Evolutionary conservation across 768 basidiomycete species (phyloP), one percentile per base, ranked within the genome.

Genomic region (Pholiota molesta): DNA sequence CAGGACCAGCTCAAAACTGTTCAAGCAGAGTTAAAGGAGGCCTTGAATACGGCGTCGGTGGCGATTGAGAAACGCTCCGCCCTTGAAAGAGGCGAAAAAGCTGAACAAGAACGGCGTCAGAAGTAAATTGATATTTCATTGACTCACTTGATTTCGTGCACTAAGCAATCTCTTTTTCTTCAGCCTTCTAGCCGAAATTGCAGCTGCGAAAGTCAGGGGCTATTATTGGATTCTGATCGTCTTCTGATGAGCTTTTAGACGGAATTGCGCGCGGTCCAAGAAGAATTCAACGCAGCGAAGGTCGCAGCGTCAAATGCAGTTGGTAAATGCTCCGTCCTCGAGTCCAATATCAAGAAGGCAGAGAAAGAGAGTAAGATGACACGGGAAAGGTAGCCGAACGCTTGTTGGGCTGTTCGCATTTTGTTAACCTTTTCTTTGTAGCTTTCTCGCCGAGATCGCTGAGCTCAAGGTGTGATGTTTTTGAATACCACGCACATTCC

Each of bases 11-110:
- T 64, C 44, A 51, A 60, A 13, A 53, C 23, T 19, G n/a, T 26
- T 5, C 55, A 16, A n/a, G 56, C 10, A n/a, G 28, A 57, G 23
- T 35, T 58, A 2, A 49, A 58, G 14, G 42, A 31, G 5, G 45
- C 47, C 10, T 14, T 35, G 19, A 21, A 21, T 23, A 14, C 28
- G 19, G 47, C 47, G 19, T 58, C 57, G 13, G 17, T 2, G 10
- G 52, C 59, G 6, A 56, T 35, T 1, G 52, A 52, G 6, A 63
- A 56, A 47, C 61, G 57, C 17, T 47, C 51, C 31, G 37, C 35
- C 13, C 31, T 63, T 11, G 57, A 63, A 35, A 57, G 55, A 5
- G 59, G 45, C 5, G 57, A 49, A 51, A 5, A 58, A 39, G 57
- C 51, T 7, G n/a, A 11, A 26, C 55, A 19, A 0, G 39, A 55